A percentile compares a stretch with the other conserved stretches of the same genome.
These are phyloP conservation scores for Nephelium lappaceum DNA, from an alignment of 345 rosid species.

Conservation along the genomic window DNA sequence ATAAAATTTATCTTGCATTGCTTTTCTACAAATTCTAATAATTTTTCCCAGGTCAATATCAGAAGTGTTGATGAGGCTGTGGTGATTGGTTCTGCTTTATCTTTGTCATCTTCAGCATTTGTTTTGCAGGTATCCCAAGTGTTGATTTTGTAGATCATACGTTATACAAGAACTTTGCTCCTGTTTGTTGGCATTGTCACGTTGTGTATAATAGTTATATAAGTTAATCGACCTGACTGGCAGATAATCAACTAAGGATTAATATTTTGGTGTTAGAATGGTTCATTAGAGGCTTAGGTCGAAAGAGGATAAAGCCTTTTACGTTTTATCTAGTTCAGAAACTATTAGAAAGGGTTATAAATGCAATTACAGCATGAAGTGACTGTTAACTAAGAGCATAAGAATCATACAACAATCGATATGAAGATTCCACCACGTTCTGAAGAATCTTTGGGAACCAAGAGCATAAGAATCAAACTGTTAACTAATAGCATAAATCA, in stretches of 20 bases:
- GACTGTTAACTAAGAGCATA: not conserved
- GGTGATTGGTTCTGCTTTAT: slow-evolving; percentile 97
- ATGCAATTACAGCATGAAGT: not conserved
- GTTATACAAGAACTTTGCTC: not conserved
- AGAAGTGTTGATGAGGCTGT: slow-evolving; percentile 95
- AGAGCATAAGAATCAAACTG: not conserved
- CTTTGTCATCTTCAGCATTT: slow-evolving; percentile 96
- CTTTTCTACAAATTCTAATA: not conserved
- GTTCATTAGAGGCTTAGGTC: not conserved
- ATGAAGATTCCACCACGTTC: too few relatives aligned
- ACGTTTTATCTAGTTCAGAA: not conserved
- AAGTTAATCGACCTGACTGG: not conserved
- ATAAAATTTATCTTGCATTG: slow-evolving; percentile 2
- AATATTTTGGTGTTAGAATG: not conserved
- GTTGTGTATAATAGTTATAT: not conserved
- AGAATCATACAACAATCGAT: too few relatives aligned
- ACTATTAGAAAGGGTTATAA: not conserved
- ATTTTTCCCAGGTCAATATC: slow-evolving; percentile 71
- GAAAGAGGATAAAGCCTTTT: not conserved
- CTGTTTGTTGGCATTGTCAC: not conserved
- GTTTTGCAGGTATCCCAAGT: slow-evolving; percentile 80
- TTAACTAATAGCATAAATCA: too few relatives aligned
- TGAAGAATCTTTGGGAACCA: too few relatives aligned
- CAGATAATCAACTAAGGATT: not conserved
- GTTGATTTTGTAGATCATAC: not conserved